phyloP scores from a whole-genome alignment of 139 green algal species.

The Closterium sp. region DNA sequence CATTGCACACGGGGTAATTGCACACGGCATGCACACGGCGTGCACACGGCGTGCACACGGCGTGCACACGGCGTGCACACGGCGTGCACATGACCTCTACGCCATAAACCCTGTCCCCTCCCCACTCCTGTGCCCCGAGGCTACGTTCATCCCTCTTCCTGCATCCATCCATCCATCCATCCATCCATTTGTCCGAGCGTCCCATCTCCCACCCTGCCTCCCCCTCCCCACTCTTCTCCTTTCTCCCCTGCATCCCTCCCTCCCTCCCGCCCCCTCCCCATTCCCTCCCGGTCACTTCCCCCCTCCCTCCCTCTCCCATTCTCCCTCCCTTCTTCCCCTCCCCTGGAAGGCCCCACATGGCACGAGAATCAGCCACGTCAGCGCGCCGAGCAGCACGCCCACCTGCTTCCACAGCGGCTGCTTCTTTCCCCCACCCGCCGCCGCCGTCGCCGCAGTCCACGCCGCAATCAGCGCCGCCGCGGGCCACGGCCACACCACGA shows the following conservation, averaged over 20 bases:
- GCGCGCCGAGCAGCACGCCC: constrained; percentile 31
- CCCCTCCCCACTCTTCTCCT: background rate
- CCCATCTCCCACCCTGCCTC: background rate
- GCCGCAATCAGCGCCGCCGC: constrained; percentile 10
- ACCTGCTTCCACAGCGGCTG: constrained; percentile 26
- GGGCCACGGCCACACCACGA: constrained; percentile 38
- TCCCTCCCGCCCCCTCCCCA: too few species aligned
- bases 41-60: too few species aligned
- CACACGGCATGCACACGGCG: too few species aligned
- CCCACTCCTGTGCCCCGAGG: background rate
- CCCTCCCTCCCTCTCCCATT: background rate
- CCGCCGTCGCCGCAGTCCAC: constrained; percentile 19
- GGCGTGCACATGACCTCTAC: too few species aligned
- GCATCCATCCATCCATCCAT: background rate
- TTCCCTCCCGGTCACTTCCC: background rate
- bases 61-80: too few species aligned
- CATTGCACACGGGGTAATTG: too few species aligned
- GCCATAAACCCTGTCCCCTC: too few species aligned
- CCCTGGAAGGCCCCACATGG: constrained; percentile 29
- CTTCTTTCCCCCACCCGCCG: constrained; percentile 10
- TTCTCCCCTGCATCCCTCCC: too few species aligned
- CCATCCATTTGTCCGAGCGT: background rate
- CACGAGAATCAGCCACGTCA: constrained; percentile 47
- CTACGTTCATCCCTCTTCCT: too few species aligned
- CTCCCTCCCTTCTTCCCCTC: background rate